Evolutionary conservation across 2,329 filamentous ascomycete species (phyloP).

Genomic region (Fonsecaea monophora): DNA sequence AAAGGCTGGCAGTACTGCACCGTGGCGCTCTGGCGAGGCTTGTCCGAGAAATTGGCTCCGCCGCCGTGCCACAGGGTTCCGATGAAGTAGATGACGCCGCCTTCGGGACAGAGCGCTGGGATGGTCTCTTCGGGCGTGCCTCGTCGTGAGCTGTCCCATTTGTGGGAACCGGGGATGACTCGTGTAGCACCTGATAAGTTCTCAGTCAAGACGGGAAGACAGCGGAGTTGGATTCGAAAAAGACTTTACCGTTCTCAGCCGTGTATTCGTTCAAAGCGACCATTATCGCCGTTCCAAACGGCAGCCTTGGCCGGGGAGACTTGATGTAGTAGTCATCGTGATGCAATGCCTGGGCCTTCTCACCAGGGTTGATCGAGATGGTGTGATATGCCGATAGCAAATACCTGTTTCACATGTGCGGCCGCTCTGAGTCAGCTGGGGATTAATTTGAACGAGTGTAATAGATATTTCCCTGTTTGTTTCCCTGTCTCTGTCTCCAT

Average conservation of each 20-base stretch:
- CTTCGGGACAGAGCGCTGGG: conserved; percentile 47
- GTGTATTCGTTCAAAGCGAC: conserved; percentile 42
- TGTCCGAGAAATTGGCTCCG: conserved; percentile 45
- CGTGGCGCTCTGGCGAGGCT: conserved; percentile 46
- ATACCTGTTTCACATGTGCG: conserved; percentile 33
- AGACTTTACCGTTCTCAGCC: conserved; percentile 39
- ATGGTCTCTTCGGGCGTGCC: conserved; percentile 42
- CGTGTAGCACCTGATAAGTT: conserved; percentile 38
- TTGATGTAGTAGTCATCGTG: conserved; percentile 47
- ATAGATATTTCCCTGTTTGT: too few species aligned
- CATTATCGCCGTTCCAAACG: conserved; percentile 45
- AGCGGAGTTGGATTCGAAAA: conserved; percentile 20
- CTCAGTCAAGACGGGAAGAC: neutral
- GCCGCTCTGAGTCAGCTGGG: neutral
- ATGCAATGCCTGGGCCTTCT: conserved; percentile 48
- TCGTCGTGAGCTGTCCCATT: conserved; percentile 43
- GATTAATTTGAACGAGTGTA: neutral
- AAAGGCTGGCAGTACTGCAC: conserved; percentile 54
- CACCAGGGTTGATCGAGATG: conserved; percentile 51
- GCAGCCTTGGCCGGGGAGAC: conserved; percentile 46
- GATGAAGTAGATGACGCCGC: conserved; percentile 48
- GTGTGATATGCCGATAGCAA: conserved; percentile 48
- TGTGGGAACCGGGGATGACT: conserved; percentile 48
- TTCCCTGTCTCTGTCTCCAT: too few species aligned
- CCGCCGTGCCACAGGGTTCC: conserved; percentile 51